These are phyloP conservation scores for Colletotrichum aenigma DNA, from an alignment of 2,329 filamentous ascomycete genomes.

Conservation along the genomic window DNA sequence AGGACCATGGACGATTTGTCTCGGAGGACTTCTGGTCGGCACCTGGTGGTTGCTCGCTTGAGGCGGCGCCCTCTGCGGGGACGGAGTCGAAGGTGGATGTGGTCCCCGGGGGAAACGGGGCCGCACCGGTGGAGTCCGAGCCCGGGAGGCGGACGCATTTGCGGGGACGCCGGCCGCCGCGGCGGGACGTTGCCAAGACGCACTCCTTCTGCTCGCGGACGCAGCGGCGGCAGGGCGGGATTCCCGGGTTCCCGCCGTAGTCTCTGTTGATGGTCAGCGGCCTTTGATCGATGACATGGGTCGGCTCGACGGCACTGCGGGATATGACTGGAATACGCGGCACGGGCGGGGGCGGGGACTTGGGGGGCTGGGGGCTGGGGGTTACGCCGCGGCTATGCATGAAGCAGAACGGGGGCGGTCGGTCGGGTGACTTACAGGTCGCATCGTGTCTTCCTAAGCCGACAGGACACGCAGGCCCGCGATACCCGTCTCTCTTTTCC, in stretches of 20 bases:
- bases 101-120: background rate
- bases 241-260: slow-evolving; percentile 35
- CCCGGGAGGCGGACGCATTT: slow-evolving; percentile 8
- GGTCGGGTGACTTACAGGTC: slow-evolving; percentile 29
- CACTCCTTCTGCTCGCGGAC: slow-evolving; percentile 41
- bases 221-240: slow-evolving; percentile 41
- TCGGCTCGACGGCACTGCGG: background rate
- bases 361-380: background rate
- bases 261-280: slow-evolving; percentile 26
- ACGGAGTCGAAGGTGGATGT: background rate
- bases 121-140: background rate
- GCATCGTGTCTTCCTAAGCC: slow-evolving; percentile 34
- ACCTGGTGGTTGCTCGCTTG: background rate
- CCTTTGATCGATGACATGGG: background rate
- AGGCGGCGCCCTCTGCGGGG: background rate
- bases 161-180: slow-evolving; percentile 38
- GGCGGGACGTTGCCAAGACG: slow-evolving; percentile 42
- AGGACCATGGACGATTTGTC: slow-evolving; percentile 5
- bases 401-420: background rate
- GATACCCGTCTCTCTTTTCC: slow-evolving; percentile 32
- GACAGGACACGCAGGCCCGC: slow-evolving; percentile 34
- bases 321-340: background rate
- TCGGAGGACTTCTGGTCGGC: background rate
- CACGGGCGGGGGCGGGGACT: background rate
- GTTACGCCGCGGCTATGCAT: background rate